Conservation (phyloP, 83 land plant species). For the Thuja plicata region DNA sequence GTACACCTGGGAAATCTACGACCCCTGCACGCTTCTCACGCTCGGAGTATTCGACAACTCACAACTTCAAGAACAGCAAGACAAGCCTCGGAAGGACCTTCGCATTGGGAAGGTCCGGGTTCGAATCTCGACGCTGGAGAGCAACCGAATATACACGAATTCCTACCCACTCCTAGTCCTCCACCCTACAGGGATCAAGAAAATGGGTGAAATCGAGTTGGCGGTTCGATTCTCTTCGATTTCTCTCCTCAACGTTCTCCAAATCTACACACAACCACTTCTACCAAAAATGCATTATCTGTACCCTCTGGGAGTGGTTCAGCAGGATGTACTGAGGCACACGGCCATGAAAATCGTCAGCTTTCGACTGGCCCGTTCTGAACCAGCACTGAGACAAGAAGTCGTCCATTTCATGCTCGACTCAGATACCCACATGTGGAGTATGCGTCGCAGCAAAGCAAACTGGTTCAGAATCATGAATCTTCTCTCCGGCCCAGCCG, state of each 20-base stretch:
- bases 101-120: conserved; percentile 67
- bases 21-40: conserved; percentile 67
- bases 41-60: conserved; percentile 64
- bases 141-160: conserved; percentile 52
- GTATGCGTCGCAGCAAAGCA: conserved; percentile 32
- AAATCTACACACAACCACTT: conserved; percentile 27
- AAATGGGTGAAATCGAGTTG: conserved; percentile 63
- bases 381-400: conserved; percentile 41
- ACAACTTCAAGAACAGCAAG: conserved; percentile 9
- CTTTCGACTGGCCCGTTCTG: conserved; percentile 26
- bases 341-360: conserved; percentile 36
- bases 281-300: conserved; percentile 37
- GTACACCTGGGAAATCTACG: conserved; percentile 69
- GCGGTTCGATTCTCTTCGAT: conserved; percentile 54
- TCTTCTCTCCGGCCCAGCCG: conserved; percentile 4
- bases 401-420: conserved; percentile 32
- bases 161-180: conserved; percentile 61
- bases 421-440: conserved; percentile 18
- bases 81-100: conserved; percentile 24
- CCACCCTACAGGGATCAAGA: conserved; percentile 45
- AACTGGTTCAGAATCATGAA: conserved; percentile 28
- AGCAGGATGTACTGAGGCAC: conserved; percentile 27
- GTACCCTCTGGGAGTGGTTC: not conserved
- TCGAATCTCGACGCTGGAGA: conserved; percentile 56
- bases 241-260: conserved; percentile 24